A percentile compares a stretch with the other conserved stretches of the same genome.
Evolutionary conservation across 345 rosid genomes (phyloP).

Genomic region (Syzygium jambos): DNA sequence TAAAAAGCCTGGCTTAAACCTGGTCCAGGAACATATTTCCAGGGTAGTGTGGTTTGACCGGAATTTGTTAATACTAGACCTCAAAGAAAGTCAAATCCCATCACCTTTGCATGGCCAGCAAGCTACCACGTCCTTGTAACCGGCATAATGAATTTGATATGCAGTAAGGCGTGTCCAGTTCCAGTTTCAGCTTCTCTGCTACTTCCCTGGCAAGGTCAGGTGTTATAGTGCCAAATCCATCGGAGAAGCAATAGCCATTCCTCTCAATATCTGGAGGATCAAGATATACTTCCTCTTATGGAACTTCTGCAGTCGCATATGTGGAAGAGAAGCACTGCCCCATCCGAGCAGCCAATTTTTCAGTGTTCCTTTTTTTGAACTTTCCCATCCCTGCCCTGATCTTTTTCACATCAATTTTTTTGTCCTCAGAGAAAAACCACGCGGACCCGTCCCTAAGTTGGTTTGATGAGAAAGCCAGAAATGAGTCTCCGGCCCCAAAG

Average conservation of each 20-base stretch:
- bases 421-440: conserved; percentile 88
- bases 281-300: conserved; percentile 31
- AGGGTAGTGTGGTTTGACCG: conserved; percentile 49
- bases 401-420: conserved; percentile 24
- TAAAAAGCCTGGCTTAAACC: conserved; percentile 88
- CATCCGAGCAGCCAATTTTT: conserved; percentile 94
- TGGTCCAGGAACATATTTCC: conserved; percentile 88
- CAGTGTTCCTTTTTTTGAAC: conserved; percentile 50
- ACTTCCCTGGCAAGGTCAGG: conserved; percentile 80
- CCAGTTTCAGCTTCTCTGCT: conserved; percentile 56
- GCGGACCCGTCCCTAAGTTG: conserved; percentile 89
- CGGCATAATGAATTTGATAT: conserved; percentile 89
- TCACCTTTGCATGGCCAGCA: conserved; percentile 73
- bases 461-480: conserved; percentile 88
- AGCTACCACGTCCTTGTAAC: conserved; percentile 89
- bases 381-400: conserved; percentile 79
- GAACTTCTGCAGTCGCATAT: conserved; percentile 74
- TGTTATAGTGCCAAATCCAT: conserved; percentile 80
- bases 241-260: conserved; percentile 59
- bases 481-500: conserved; percentile 71
- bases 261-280: conserved; percentile 54
- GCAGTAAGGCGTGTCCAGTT: conserved; percentile 50
- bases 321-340: conserved; percentile 97
- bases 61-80: conserved; percentile 78
- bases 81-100: conserved; percentile 50